Conservation (phyloP, 805 yeast species). For the Yarrowia sp. region DNA sequence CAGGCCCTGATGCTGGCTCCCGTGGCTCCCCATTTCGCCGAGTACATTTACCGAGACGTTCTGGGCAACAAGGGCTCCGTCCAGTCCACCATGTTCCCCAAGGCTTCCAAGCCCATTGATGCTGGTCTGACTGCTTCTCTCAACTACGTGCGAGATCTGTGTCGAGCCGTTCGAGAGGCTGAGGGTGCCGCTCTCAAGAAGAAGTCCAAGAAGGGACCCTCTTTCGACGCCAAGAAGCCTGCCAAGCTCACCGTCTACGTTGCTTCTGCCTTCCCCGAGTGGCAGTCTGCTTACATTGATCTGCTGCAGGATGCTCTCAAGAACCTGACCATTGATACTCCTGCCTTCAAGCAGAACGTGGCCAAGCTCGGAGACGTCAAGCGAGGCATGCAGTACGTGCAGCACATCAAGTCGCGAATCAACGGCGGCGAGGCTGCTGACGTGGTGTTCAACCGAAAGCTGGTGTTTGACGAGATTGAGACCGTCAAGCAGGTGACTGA, state of each 20-base stretch:
- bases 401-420: conserved; percentile 77
- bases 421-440: conserved; percentile 50
- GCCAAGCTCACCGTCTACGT: conserved; percentile 68
- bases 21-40: conserved; percentile 94
- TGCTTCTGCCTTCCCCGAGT: conserved; percentile 82
- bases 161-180: conserved; percentile 86
- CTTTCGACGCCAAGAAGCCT: conserved; percentile 71
- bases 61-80: conserved; percentile 63
- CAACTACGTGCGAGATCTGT: conserved; percentile 70
- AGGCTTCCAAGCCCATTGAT: conserved; percentile 64
- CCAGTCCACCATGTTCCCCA: conserved; percentile 78
- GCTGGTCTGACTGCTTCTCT: conserved; percentile 61
- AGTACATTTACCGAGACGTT: conserved; percentile 80
- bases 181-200: conserved; percentile 82
- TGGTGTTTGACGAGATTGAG: conserved; percentile 72
- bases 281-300: conserved; percentile 79
- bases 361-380: conserved; percentile 68
- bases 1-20: conserved; percentile 87
- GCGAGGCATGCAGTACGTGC: conserved; percentile 96
- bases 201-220: conserved; percentile 49
- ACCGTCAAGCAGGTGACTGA: conserved; percentile 55
- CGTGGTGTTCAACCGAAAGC: conserved; percentile 83
- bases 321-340: conserved; percentile 35
- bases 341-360: conserved; percentile 41
- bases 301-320: conserved; percentile 52